A percentile compares a stretch with the other conserved stretches of the same genome.
These are phyloP conservation scores for Misopates orontium DNA, from an alignment of 257 asterid species.

Conservation along the genomic window DNA sequence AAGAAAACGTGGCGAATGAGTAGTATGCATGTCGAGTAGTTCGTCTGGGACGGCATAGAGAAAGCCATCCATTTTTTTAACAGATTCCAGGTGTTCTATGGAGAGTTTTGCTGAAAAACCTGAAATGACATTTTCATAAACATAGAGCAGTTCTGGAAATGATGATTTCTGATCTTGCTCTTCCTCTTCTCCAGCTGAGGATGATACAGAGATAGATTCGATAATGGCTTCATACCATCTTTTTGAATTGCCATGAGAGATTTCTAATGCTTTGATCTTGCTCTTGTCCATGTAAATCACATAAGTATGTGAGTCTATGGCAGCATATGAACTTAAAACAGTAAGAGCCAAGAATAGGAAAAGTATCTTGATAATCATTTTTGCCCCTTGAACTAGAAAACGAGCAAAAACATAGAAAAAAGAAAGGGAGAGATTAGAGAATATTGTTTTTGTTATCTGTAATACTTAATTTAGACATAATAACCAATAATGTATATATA, in stretches of 20 bases:
- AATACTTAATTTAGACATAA: not conserved
- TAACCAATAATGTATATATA: not conserved
- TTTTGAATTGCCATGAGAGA: constrained; percentile 39
- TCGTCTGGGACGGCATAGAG: constrained; percentile 53
- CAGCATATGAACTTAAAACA: constrained; percentile 29
- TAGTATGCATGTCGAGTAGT: constrained; percentile 56
- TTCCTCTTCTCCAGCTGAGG: constrained; percentile 26
- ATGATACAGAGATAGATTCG: constrained; percentile 36
- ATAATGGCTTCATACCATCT: constrained; percentile 60
- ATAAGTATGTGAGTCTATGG: constrained; percentile 40
- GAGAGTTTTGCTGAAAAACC: constrained; percentile 71
- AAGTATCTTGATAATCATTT: constrained; percentile 33
- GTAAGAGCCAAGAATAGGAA: constrained; percentile 32
- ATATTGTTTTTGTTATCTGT: not conserved
- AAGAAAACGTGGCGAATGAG: constrained; percentile 70
- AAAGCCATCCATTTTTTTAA: constrained; percentile 50
- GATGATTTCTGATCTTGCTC: constrained; percentile 21
- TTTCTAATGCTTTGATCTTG: constrained; percentile 44
- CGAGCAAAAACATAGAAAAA: constrained; percentile 1
- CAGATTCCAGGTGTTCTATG: constrained; percentile 41
- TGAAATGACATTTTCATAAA: constrained; percentile 51
- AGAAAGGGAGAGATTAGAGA: not conserved
- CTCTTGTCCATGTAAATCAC: constrained; percentile 64
- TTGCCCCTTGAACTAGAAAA: constrained; percentile 19
- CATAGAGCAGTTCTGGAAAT: constrained; percentile 51